Base-by-base conservation (phyloP, 1,139 yeast species). In the Yamadazyma taylorii region DNA sequence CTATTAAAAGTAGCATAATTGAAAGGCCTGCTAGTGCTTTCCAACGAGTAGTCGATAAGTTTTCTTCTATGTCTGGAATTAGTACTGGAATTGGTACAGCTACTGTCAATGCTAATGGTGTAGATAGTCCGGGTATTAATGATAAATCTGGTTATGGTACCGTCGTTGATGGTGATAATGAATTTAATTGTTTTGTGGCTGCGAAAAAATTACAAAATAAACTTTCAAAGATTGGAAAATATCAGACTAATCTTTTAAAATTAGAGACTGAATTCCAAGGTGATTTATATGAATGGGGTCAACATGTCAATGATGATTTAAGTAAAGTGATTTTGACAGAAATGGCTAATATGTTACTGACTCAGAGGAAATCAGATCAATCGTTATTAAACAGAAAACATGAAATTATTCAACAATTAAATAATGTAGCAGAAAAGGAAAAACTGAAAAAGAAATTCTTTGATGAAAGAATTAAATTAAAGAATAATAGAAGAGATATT, bases 341-440 rank as follows among this genome's bases (percentile, higher is more conserved):
- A 27, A 36, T 42, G 23, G 24, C 42, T n/a, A 27, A 27, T 9
- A 22, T 47, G 8, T 25, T 42, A 15, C 33, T 25, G 12, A 24
- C 38, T 13, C 45, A 47, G 29, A 32, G 30, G 5, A 32, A 24
- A 17, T 24, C 34, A 5, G n/a, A 12, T 5, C 21, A 12, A 13
- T 17, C 37, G 1, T n/a, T 47, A 14, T 19, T 24, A 16, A 24
- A 33, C 2, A 16, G 41, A 7, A 25, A 38, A 10, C 45, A 43
- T 6, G 45, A 40, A 25, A 36, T 48, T 24, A 17, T 63, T 36
- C 50, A 64, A 14, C 73, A 71, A 39, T 55, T 79, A 34, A 53
- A 57, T 4, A 69, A 67, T 38, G 76, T 79, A 2, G 59, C 69
- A 33, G 75, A 74, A 42, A 61, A 84, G 41, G 85, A 79, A 53